Base-by-base conservation (phyloP, 768 basidiomycete species). In the Antrodiella citrinella region DNA sequence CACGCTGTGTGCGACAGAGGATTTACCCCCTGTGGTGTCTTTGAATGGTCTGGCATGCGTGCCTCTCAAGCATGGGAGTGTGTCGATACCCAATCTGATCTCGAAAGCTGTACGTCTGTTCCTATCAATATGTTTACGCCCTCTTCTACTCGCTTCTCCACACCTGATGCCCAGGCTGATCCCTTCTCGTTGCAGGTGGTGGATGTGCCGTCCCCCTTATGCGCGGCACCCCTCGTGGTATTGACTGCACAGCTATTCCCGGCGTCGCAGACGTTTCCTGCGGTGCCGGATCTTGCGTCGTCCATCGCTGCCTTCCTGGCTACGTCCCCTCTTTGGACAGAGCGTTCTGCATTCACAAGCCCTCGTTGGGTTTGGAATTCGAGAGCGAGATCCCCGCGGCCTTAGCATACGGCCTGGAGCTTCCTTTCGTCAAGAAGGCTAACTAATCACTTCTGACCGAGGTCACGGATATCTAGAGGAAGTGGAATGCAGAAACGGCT, bases 231-330 rank as follows among this genome's bases (percentile, higher is more conserved):
- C 54, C 57, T 20, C 30, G 60, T n/a, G 76, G 77, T 20, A 51
- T 58, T 4, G 77, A 79, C 51, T 79, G 77, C 57, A 72, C 72
- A 3, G 66, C 69, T 18, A 65, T 79, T 19, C 63, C 62, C 2
- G 72, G 74, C 11, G 71, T 75, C 19, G 67, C 69, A 15, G 74
- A 74, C 48, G 76, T 79, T 9, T 66, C 73, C 3, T 79, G 77
- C 58, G 47, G 67, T 4, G 47, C 42, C 11, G 75, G 76, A 2
- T 40, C 62, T 21, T 79, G 77, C 55, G 51, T 63, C 23, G 70
- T 77, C 2, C 61, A 65, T 45, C 69, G 69, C 25, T 79, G 76
- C 66, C 65, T 67, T 53, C 57, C 64, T 2, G 75, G 76, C 15
- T 75, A 69, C 53, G 25, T 11, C 3, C 46, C 38, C 18, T 25